Evolutionary conservation across 2,329 filamentous ascomycete species (phyloP), one percentile per base, ranked within the genome.

Genomic region (Cladobotryum mycophilum): DNA sequence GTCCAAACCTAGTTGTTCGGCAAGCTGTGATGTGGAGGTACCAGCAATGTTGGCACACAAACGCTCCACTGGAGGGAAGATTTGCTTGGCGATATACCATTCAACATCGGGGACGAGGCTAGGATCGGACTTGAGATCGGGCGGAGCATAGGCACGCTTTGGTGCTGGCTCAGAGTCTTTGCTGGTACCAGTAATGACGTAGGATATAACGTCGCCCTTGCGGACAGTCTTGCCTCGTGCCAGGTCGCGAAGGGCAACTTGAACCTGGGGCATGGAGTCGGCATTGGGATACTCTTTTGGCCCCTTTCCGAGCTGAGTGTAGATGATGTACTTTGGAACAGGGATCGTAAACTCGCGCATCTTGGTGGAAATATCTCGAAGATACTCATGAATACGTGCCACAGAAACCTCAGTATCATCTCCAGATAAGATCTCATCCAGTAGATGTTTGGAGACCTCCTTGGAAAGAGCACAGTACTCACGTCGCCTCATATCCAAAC

Each of bases 51-150:
- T 96, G 54, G 92, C 93, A 66, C 93, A 99, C 18, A 99, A 84
- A 78, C 93, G 89, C 72, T 99, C 93, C 22, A 99, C 93, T 0
- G 93, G 93, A 11, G 93, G 93, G 70, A 99, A 89, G 53, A 99
- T 96, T 69, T 99, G 93, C 75, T 99, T 99, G 74, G 89, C 86
- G 37, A 99, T 82, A 68, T 99, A 99, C 81, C 91, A 97, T 65
- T 99, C 93, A n/a, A 96, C 81, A 63, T 99, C 93, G 2, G 91
- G 89, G 52, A 85, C 79, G 6, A 99, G 78, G 1, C 76, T 85
- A 1, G 85, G 84, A 58, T 88, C 87, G 14, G 81, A 64, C 63
- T 93, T 95, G 53, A 88, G 74, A 66, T 99, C 93, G 51, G 90
- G 85, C 1, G 89, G 85, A 5, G 87, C 85, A 66, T 89, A 92